Evolutionary conservation across 805 yeast genomes (phyloP), one percentile per base, ranked within the genome.

Genomic region (Metschnikowia cubensis): DNA sequence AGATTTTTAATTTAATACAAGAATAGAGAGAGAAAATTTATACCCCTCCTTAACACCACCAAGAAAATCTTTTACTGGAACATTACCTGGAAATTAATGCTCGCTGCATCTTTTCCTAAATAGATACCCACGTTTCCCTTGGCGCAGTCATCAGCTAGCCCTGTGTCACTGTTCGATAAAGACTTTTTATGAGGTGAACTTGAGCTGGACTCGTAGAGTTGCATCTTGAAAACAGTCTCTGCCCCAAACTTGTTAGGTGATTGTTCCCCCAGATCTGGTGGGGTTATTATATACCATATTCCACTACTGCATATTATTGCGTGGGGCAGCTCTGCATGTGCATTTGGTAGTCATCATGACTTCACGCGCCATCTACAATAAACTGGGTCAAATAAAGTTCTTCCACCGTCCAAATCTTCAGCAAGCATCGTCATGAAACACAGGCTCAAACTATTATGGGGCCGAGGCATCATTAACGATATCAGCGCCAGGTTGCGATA

Each of bases 381-480:
- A 35, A 15, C 20, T 15, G n/a, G 7, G 39, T 8, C 41, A 38
- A 15, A 39, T 34, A 25, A 25, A 15, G n/a, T 15, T 15, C 21
- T 6, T 3, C 42, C 21, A 8, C n/a, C 10, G 5, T 29, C n/a
- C 42, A n/a, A 25, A 25, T 15, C 8, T 29, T 11, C 42, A 15
- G 10, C 21, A 39, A 39, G 17, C n/a, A 11, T 18, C 29, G 10
- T 22, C 42, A 39, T 43, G 46, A 34, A 34, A 21, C 21, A 34
- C 34, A 31, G 20, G 8, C 45, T 20, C 34, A 34, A 35, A 17
- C 25, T 35, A 15, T 43, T 41, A 7, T 55, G 56, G 53, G 80
- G 82, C 7, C 65, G 64, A 47, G 90, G 90, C 6, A 76, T 85
- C 31, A 66, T 66, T 49, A 68, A 69, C 32, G 91, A 85, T 55